Evolutionary conservation across 2,329 filamentous ascomycete genomes (phyloP).

Genomic region (Parascedosporium putredinis): DNA sequence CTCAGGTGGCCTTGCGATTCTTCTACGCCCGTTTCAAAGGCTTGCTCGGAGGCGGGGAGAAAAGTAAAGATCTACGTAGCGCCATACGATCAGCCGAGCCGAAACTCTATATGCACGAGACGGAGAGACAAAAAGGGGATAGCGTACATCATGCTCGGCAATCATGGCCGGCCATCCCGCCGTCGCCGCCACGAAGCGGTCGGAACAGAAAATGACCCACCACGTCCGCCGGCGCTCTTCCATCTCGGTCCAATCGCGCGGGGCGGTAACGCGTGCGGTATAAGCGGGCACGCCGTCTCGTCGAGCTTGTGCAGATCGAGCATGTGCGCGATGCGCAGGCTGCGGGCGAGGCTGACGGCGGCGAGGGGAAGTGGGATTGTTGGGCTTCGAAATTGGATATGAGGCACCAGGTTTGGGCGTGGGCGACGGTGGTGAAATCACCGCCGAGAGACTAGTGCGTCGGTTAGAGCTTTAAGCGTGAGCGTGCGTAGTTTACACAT

Average conservation of each 20-base stretch:
- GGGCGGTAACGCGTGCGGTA: constrained; percentile 66
- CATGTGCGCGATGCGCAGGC: constrained; percentile 64
- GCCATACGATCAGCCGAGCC: too few relatives aligned
- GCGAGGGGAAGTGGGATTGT: constrained; percentile 74
- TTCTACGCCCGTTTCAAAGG: constrained; percentile 57
- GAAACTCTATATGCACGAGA: too few relatives aligned
- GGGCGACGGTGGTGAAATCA: constrained; percentile 63
- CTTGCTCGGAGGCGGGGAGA: constrained; percentile 69
- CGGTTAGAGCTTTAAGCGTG: too few relatives aligned
- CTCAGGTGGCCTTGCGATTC: constrained; percentile 54
- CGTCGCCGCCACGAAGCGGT: constrained; percentile 77
- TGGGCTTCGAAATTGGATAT: constrained; percentile 74
- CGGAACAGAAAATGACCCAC: constrained; percentile 74
- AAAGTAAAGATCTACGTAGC: constrained; percentile 66
- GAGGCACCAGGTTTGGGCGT: constrained; percentile 72
- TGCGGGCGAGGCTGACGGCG: constrained; percentile 68
- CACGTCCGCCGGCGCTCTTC: constrained; percentile 73
- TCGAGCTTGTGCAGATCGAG: constrained; percentile 77
- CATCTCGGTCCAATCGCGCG: constrained; percentile 68
- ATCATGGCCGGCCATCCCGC: constrained; percentile 84
- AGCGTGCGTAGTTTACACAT: too few relatives aligned
- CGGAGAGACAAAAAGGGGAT: too few relatives aligned
- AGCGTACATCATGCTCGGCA: constrained; percentile 57
- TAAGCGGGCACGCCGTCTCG: constrained; percentile 47
- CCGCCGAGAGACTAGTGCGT: constrained; percentile 57